Conservation (phyloP, 345 rosid species). For the Bruguiera parviflora region DNA sequence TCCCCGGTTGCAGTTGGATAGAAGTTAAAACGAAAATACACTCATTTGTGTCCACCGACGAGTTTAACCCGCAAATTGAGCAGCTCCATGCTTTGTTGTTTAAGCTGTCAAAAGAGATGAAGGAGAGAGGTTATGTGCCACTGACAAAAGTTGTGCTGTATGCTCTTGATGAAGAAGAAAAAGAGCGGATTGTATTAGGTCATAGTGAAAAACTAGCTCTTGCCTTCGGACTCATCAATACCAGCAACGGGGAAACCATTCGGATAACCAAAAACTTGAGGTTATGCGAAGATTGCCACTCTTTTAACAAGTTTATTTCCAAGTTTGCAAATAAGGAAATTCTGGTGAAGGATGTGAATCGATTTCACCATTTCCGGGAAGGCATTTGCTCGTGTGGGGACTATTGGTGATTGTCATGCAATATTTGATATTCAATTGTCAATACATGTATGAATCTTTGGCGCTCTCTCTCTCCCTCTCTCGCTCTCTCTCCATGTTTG, state of each 20-base stretch:
- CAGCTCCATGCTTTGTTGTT: constrained; percentile 66
- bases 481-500: no score
- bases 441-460: no score
- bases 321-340: constrained; percentile 66
- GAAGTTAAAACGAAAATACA: constrained; percentile 46
- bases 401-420: constrained; percentile 43
- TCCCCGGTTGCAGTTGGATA: constrained; percentile 26
- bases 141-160: constrained; percentile 79
- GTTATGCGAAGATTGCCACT: constrained; percentile 85
- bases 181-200: constrained; percentile 73
- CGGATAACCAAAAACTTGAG: constrained; percentile 83
- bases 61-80: constrained; percentile 58
- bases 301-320: constrained; percentile 72
- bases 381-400: constrained; percentile 89
- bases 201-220: constrained; percentile 88
- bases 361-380: constrained; percentile 71
- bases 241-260: constrained; percentile 57
- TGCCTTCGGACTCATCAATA: constrained; percentile 76
- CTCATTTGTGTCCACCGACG: constrained; percentile 64
- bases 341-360: constrained; percentile 80
- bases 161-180: constrained; percentile 68
- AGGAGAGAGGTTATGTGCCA: constrained; percentile 74
- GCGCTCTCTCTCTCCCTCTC: no score
- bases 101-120: constrained; percentile 67
- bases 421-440: neutral